Conservation (phyloP, 148 eudicot species). For the Rheum nobile region DNA sequence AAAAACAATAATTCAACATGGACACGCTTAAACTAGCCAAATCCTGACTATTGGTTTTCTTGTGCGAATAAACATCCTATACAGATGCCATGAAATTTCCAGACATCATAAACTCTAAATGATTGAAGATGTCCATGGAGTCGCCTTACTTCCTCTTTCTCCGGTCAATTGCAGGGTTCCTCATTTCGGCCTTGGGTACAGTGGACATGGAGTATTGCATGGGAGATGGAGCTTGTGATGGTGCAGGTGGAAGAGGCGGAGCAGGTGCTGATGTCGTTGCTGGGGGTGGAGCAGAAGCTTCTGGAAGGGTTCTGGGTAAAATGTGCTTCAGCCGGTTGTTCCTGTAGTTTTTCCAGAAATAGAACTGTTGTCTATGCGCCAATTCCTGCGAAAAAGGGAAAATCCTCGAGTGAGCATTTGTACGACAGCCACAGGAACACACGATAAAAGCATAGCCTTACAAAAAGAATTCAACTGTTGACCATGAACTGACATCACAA, state of each 20-base stretch:
- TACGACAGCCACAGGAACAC: too few relatives aligned
- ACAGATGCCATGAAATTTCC: not conserved
- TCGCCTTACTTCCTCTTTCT: conserved; percentile 73
- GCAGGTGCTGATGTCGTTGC: conserved; percentile 27
- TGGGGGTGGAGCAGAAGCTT: conserved; percentile 41
- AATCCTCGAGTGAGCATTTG: not conserved
- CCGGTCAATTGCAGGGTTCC: conserved; percentile 55
- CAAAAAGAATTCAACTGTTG: too few relatives aligned
- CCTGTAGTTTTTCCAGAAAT: conserved; percentile 89
- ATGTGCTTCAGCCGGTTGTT: conserved; percentile 92
- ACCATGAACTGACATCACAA: not conserved
- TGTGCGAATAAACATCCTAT: not conserved
- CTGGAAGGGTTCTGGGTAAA: conserved; percentile 80
- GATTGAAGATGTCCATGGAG: not conserved
- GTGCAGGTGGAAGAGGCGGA: conserved; percentile 40
- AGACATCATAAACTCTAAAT: not conserved
- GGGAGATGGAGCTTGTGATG: conserved; percentile 62
- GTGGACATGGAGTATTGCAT: conserved; percentile 67
- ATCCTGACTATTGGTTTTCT: not conserved
- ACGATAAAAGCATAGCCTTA: too few relatives aligned
- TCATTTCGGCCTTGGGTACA: conserved; percentile 55
- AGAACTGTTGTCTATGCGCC: conserved; percentile 93
- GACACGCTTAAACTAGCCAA: not conserved
- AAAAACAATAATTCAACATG: not conserved
- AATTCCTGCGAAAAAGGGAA: conserved; percentile 43